Percentiles rank a stretch among this genome's conserved stretches.
phyloP scores from a whole-genome alignment of 164 flowering plant species.

The Taxillus chinensis region DNA sequence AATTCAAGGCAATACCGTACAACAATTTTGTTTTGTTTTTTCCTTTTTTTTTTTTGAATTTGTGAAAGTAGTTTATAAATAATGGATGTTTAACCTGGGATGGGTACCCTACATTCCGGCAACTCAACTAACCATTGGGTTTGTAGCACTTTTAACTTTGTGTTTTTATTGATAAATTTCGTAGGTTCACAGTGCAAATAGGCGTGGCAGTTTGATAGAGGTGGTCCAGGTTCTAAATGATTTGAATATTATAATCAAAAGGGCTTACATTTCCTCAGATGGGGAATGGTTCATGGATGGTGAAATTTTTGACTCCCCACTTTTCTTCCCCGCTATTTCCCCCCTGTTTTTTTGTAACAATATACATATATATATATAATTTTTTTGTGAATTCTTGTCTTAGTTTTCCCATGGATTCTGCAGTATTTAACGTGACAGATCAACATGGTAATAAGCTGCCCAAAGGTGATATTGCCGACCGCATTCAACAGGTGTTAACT shows the following conservation, averaged over 20 bases:
- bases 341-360: neutral
- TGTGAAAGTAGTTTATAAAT: no score
- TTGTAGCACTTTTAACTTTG: no score
- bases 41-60: neutral
- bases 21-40: neutral
- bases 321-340: constrained; percentile 1
- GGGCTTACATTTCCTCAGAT: constrained; percentile 91
- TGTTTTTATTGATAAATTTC: neutral
- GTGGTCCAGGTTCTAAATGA: constrained; percentile 86
- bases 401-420: constrained; percentile 7
- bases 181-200: constrained; percentile 86
- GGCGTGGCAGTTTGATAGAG: constrained; percentile 59
- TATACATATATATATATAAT: neutral
- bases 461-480: constrained; percentile 50
- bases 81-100: no score
- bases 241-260: constrained; percentile 55
- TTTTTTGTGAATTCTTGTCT: constrained; percentile 3
- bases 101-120: no score
- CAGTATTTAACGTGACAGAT: constrained; percentile 86
- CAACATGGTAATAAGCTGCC: constrained; percentile 61
- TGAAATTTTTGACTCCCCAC: constrained; percentile 13
- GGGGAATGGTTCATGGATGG: constrained; percentile 99
- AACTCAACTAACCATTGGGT: no score
- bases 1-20: neutral
- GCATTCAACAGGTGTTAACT: constrained; percentile 58